Percentiles rank a stretch among this genome's conserved stretches.
These are phyloP conservation scores for Solanum sitiens DNA, from an alignment of 257 asterid species.

Conservation along the genomic window DNA sequence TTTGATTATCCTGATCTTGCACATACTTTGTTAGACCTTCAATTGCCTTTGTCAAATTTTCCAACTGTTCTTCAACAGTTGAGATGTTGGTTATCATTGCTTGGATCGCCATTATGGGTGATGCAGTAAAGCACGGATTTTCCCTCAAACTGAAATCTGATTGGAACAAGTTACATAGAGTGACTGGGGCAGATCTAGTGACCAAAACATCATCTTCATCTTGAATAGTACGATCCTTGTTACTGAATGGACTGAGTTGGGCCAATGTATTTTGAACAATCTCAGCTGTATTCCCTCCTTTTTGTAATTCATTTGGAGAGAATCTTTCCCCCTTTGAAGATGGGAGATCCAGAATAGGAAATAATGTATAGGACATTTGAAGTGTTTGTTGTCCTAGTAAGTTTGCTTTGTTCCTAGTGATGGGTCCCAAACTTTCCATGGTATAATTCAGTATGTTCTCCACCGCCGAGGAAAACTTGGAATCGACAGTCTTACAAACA, in stretches of 20 bases:
- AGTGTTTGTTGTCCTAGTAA: not conserved
- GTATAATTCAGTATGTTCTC: not conserved
- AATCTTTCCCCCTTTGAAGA: not conserved
- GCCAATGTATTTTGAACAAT: not conserved
- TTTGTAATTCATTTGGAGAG: not conserved
- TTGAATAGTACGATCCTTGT: not conserved
- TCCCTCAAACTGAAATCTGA: not conserved
- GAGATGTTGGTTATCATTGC: not conserved
- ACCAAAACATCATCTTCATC: not conserved
- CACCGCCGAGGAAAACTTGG: not conserved
- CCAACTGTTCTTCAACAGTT: not conserved
- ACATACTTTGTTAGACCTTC: not conserved
- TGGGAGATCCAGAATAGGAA: not conserved
- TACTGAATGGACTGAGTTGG: not conserved
- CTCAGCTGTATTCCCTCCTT: not conserved
- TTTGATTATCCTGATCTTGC: too few relatives aligned
- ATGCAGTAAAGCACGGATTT: too few relatives aligned
- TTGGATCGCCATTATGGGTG: not conserved
- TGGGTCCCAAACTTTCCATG: not conserved
- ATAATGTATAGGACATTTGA: not conserved
- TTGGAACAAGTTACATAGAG: too few relatives aligned
- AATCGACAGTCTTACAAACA: not conserved
- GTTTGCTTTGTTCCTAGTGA: not conserved
- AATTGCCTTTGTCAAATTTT: not conserved
- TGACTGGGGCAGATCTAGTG: not conserved